Evolutionary conservation across 108 stramenopile genomes (phyloP).

Genomic region (Pseudonitzschia delicatissima): DNA sequence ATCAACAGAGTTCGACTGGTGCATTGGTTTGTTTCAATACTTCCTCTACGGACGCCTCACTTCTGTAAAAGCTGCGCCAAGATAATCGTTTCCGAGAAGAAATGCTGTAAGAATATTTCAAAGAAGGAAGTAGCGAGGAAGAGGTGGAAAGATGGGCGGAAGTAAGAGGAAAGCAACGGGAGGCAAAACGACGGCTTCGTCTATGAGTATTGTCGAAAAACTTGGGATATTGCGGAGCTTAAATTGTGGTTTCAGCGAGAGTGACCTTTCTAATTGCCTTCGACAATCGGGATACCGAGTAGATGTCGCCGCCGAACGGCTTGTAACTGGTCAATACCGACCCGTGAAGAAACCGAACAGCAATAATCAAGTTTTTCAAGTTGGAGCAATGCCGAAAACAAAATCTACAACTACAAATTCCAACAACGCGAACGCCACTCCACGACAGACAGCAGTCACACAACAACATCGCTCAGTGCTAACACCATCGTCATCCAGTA

Average conservation of each 20-base stretch:
- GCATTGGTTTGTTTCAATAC: too few relatives aligned
- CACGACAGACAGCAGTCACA: background rate
- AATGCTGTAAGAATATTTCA: too few relatives aligned
- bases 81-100: too few relatives aligned
- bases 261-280: slow-evolving; percentile 51
- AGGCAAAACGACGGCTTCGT: background rate
- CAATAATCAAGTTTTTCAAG: background rate
- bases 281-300: slow-evolving; percentile 57
- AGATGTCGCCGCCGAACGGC: slow-evolving; percentile 64
- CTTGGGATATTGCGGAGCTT: slow-evolving; percentile 55
- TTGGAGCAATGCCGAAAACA: background rate
- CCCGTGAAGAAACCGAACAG: slow-evolving; percentile 3
- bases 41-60: too few relatives aligned
- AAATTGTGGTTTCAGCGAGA: slow-evolving; percentile 32
- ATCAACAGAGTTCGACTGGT: too few relatives aligned
- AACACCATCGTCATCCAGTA: background rate
- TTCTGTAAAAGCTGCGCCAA: too few relatives aligned
- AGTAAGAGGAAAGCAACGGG: too few relatives aligned
- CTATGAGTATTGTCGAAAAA: slow-evolving; percentile 47
- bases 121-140: too few relatives aligned
- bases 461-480: background rate
- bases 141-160: too few relatives aligned
- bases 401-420: background rate
- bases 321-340: slow-evolving; percentile 51
- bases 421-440: background rate